Evolutionary conservation across 371 early-diverging fungal species (phyloP).

Genomic region (Rhizopus microsporus): DNA sequence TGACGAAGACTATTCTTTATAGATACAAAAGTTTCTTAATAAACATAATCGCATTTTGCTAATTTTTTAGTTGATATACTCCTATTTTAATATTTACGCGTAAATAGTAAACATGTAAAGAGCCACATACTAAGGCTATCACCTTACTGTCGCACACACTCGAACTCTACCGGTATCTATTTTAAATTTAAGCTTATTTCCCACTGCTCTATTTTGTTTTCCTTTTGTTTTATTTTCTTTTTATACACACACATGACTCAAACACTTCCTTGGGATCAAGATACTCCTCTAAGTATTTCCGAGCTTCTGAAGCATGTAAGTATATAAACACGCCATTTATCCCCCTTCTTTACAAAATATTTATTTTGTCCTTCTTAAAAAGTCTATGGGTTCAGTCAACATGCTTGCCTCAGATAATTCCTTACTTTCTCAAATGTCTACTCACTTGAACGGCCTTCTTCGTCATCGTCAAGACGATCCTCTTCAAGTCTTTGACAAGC

Average conservation of each 20-base stretch:
- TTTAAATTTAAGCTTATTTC: not conserved
- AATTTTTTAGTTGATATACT: no score
- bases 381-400: conserved; percentile 32
- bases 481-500: conserved; percentile 22
- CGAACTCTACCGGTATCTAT: no score
- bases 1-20: conserved; percentile 33
- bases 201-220: not conserved
- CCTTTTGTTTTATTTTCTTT: not conserved
- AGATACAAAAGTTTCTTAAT: not conserved
- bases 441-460: conserved; percentile 23
- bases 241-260: conserved; percentile 15
- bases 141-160: no score
- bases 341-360: not conserved
- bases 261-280: conserved; percentile 23
- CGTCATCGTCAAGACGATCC: conserved; percentile 11
- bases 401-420: conserved; percentile 8
- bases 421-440: conserved; percentile 24
- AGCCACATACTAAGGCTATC: no score
- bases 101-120: no score
- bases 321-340: not conserved
- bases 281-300: conserved; percentile 22
- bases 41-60: no score
- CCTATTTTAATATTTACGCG: no score
- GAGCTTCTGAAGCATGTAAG: conserved; percentile 28
- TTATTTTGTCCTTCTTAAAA: not conserved